Base-by-base conservation (phyloP, 1,284 basidiomycete genomes). In the Leccinum colubrinum region DNA sequence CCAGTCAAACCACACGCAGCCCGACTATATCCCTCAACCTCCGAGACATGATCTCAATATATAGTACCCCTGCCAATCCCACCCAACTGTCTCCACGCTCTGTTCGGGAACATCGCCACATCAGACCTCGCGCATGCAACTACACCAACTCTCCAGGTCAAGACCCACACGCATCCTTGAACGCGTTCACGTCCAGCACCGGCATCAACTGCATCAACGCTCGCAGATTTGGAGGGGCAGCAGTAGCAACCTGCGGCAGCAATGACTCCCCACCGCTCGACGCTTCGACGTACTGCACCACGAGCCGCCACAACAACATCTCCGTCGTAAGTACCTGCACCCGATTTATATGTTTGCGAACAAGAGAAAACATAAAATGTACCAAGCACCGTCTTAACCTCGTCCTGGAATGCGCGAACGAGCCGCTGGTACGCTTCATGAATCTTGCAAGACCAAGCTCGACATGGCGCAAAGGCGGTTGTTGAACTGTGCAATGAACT, bases 231-330 rank as follows among this genome's bases (percentile, higher is more conserved):
- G n/a, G n/a, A 41, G 39, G 11, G 6, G 64, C 51, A 15, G 66
- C 27, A 30, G 33, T 11, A 33, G 9, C 33, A 33, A 33, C 15
- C 41, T 43, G 41, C n/a, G 7, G n/a, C 41, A 35, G 33, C 33
- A 4, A 9, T 6, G 61, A 76, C 65, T 72, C 68, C 61, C 74
- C 73, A 54, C 71, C 77, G 25, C 25, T 15, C 2, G 51, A 27
- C 60, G 71, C 79, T 67, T 81, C 78, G 14, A 80, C 72, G 68
- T 88, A 92, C 66, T 84, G 84, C 20, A 86, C 81, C 43, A 96
- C 72, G 72, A 97, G 95, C 37, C 94, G 83, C 89, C 93, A 81
- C 7, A 97, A 79, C 7, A 94, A 76, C 80, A 95, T 91, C 76
- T 97, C 95, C 56, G 90, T 79, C 54, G 90, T 87, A 22, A 22